Conservation (phyloP, 1,139 yeast genomes). For the Candida glucosophila region DNA sequence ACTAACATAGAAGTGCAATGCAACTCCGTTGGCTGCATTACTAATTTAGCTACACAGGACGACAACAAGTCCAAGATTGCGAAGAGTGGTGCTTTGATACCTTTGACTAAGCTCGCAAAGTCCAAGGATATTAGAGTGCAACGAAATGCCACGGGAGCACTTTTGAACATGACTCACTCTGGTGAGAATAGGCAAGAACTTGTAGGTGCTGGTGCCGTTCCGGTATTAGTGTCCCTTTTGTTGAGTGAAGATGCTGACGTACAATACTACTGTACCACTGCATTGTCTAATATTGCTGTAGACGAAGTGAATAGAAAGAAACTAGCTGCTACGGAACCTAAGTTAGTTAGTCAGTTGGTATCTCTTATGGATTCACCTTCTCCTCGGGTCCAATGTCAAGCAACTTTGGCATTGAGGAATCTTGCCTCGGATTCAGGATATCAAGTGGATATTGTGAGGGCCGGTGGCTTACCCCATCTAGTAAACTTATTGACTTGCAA, state of each 20-base stretch:
- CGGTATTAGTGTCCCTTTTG: constrained; percentile 84
- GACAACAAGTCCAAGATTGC: constrained; percentile 95
- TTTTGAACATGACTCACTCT: constrained; percentile 95
- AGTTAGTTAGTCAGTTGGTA: constrained; percentile 80
- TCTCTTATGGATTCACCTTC: constrained; percentile 86
- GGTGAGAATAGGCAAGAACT: constrained; percentile 94
- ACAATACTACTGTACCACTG: constrained; percentile 97
- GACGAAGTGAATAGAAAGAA: constrained; percentile 86
- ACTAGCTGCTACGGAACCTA: constrained; percentile 89
- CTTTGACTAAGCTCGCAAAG: constrained; percentile 87
- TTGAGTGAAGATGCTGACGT: constrained; percentile 91
- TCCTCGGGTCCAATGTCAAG: constrained; percentile 96
- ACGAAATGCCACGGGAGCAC: constrained; percentile 96
- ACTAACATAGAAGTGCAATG: constrained; percentile 97
- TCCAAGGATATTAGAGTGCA: constrained; percentile 94
- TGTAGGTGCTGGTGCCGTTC: constrained; percentile 97
- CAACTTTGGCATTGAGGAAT: constrained; percentile 90
- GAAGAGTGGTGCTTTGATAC: constrained; percentile 91
- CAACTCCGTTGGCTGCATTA: constrained; percentile 97
- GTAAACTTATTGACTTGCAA: constrained; percentile 80
- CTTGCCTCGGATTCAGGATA: constrained; percentile 90
- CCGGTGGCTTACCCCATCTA: constrained; percentile 90
- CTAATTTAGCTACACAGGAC: constrained; percentile 97
- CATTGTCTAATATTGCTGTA: constrained; percentile 92
- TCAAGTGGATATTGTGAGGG: constrained; percentile 91